phyloP scores from a whole-genome alignment of 352 stramenopile species.

The Phytophthora melonis region DNA sequence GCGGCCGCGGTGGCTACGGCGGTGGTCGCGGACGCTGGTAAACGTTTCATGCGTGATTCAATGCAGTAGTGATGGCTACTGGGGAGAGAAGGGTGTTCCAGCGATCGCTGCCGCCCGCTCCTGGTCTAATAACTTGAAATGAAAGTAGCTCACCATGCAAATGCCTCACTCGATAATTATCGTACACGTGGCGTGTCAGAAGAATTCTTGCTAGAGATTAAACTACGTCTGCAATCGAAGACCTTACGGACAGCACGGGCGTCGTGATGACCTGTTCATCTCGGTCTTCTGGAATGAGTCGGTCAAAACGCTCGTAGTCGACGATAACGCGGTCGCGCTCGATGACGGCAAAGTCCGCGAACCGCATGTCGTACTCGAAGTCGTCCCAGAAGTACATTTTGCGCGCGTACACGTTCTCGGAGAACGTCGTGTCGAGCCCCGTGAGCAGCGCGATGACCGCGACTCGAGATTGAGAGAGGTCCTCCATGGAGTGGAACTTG shows the following conservation, averaged over 20 bases:
- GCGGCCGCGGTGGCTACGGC: conserved; percentile 67
- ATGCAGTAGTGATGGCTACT: conserved; percentile 8
- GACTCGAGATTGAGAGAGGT: conserved; percentile 77
- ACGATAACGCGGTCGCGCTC: conserved; percentile 71
- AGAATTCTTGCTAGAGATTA: conserved; percentile 15
- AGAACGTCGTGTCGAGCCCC: conserved; percentile 87
- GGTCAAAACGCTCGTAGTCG: conserved; percentile 77
- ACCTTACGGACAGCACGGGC: conserved; percentile 29
- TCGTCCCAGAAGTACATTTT: conserved; percentile 92
- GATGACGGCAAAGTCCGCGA: conserved; percentile 81
- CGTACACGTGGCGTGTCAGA: neutral
- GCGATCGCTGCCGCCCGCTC: conserved; percentile 10
- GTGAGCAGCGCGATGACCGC: conserved; percentile 83
- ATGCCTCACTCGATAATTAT: no score
- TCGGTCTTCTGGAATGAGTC: conserved; percentile 48
- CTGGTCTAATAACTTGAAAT: conserved; percentile 32
- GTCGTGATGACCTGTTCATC: conserved; percentile 39
- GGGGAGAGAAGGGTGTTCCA: neutral
- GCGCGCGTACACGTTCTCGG: conserved; percentile 86
- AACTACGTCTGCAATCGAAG: conserved; percentile 23
- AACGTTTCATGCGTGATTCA: conserved; percentile 23
- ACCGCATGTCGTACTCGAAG: conserved; percentile 84
- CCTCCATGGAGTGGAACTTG: conserved; percentile 75
- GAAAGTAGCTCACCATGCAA: conserved; percentile 13
- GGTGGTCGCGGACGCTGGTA: conserved; percentile 67